Evolutionary conservation across 495 filamentous ascomycete genomes (phyloP).

Genomic region (Talaromyces adpressus): DNA sequence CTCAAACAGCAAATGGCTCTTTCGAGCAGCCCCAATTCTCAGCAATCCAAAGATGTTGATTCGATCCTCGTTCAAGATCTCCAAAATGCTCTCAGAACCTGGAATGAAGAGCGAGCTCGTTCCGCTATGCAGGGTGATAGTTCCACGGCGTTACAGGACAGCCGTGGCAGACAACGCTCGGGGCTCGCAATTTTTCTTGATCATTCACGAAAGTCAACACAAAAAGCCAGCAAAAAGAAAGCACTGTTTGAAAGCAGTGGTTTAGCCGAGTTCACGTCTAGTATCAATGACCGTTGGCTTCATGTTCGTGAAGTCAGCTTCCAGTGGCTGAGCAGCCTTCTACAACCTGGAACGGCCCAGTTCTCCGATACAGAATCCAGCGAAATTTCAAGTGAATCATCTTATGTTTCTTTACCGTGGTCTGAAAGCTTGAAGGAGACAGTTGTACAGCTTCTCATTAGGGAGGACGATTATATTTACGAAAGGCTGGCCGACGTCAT

Average conservation of each 20-base stretch:
- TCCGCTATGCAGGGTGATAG: constrained; percentile 49
- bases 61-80: constrained; percentile 43
- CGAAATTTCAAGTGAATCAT: constrained; percentile 30
- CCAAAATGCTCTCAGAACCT: constrained; percentile 43
- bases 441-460: constrained; percentile 59
- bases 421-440: constrained; percentile 62
- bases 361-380: constrained; percentile 14
- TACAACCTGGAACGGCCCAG: constrained; percentile 32
- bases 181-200: constrained; percentile 72
- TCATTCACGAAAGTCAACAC: constrained; percentile 58
- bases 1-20: constrained; percentile 25
- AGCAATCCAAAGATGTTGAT: constrained; percentile 10
- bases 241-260: constrained; percentile 50
- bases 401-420: constrained; percentile 64
- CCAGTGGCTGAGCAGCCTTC: constrained; percentile 56
- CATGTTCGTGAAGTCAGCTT: constrained; percentile 57
- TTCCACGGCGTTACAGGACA: constrained; percentile 37
- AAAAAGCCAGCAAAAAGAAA: constrained; percentile 41
- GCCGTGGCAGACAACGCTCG: constrained; percentile 42
- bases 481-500: constrained; percentile 41
- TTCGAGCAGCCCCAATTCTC: constrained; percentile 6
- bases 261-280: constrained; percentile 47
- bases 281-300: constrained; percentile 47
- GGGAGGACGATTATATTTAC: constrained; percentile 63
- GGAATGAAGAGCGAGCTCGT: constrained; percentile 55